A percentile compares a stretch with the other conserved stretches of the same genome.
phyloP scores from a whole-genome alignment of 1,284 basidiomycete species.

The Leccinum subfulvum region DNA sequence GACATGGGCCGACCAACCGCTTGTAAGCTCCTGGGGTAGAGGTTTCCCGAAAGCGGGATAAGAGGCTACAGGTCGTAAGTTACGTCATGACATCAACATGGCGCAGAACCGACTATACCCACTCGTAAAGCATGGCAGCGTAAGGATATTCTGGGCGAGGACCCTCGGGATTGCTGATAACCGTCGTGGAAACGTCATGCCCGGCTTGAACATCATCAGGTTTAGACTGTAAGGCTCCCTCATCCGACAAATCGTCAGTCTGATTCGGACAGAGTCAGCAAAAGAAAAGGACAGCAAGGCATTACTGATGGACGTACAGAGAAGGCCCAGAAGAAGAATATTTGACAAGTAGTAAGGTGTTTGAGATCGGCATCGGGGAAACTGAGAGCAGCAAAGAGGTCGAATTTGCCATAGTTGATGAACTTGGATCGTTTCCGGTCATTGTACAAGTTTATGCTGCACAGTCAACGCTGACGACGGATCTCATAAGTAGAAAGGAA shows the following conservation, averaged over 20 bases:
- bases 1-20: constrained; percentile 25
- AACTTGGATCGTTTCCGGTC: constrained; percentile 33
- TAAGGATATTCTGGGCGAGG: constrained; percentile 39
- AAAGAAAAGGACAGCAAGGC: background rate
- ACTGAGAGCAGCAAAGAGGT: constrained; percentile 42
- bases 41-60: constrained; percentile 38
- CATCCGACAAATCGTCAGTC: constrained; percentile 46
- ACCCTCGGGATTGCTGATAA: constrained; percentile 33
- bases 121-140: constrained; percentile 44
- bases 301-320: constrained; percentile 33
- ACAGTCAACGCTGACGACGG: background rate
- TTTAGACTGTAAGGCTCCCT: constrained; percentile 40
- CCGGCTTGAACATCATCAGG: constrained; percentile 41
- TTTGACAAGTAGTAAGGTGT: constrained; percentile 44
- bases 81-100: constrained; percentile 14
- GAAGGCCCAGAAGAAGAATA: constrained; percentile 49
- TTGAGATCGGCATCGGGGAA: constrained; percentile 44
- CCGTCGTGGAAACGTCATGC: constrained; percentile 35
- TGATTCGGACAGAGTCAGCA: constrained; percentile 19
- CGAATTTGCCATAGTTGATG: constrained; percentile 42
- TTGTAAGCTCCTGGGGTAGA: constrained; percentile 39
- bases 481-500: background rate
- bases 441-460: constrained; percentile 34
- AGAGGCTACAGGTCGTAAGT: constrained; percentile 30
- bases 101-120: constrained; percentile 14